phyloP scores from a whole-genome alignment of 139 green algal genomes.

The Chlamydomonas schloesseri region DNA sequence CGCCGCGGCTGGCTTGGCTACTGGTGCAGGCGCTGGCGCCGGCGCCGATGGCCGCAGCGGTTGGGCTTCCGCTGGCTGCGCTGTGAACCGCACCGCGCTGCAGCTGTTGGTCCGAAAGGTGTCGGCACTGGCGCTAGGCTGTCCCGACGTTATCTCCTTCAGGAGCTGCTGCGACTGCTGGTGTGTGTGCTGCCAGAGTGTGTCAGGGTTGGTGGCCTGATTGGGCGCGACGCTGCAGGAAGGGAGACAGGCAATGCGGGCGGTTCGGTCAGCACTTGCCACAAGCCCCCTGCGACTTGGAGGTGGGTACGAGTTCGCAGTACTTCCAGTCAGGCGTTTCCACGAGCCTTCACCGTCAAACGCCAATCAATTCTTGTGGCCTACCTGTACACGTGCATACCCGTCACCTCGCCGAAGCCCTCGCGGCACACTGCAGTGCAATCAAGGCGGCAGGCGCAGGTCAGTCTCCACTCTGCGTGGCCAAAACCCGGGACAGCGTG shows the following conservation, averaged over 20 bases:
- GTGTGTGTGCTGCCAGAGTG: constrained; percentile 8
- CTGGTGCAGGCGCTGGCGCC: background rate
- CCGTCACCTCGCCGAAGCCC: background rate
- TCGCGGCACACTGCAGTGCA: constrained; percentile 15
- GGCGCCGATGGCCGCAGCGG: background rate
- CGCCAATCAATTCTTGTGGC: no score
- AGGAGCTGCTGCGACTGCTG: constrained; percentile 32
- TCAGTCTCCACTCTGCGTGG: no score
- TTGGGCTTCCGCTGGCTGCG: background rate
- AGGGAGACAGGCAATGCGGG: no score
- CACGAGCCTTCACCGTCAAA: no score
- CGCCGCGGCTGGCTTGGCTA: background rate
- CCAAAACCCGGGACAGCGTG: no score
- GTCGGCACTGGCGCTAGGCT: constrained; percentile 19
- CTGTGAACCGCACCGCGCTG: constrained; percentile 15
- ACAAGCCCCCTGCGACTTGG: no score
- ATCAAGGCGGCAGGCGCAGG: no score
- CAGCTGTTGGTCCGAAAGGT: constrained; percentile 32
- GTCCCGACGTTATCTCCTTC: constrained; percentile 14
- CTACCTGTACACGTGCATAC: constrained; percentile 44
- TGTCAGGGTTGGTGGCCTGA: constrained; percentile 26
- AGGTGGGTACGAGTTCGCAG: no score
- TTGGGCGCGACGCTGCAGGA: constrained; percentile 41
- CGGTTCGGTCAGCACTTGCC: no score
- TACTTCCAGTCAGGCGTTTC: no score